Evolutionary conservation across 2,329 filamentous ascomycete species (phyloP), one percentile per base, ranked within the genome.

Genomic region (Sclerotinia borealis): DNA sequence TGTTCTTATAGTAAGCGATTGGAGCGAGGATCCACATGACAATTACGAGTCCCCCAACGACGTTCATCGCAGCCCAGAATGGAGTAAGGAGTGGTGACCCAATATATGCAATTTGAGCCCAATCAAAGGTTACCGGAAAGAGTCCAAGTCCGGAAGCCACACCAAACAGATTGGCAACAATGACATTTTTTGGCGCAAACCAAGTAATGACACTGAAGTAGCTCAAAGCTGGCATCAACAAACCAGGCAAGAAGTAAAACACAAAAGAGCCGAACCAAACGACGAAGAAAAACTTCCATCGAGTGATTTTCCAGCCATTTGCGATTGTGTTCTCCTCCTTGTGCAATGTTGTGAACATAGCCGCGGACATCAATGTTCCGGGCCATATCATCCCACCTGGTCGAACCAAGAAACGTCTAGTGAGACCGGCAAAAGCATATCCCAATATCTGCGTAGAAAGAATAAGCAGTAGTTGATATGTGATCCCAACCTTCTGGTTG

Each of bases 351-450:
- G 87, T 88, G 71, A 96, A 95, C 90, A 96, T 93, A 70, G 91
- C 88, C 0, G 91, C 91, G 25, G 91, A 93, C 82, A 93, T 92
- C 56, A 96, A 79, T 0, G 92, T 96, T 27, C 89, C 89, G 1
- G 92, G 92, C 92, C 92, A 96, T 54, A 96, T 92, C 89, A 96
- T 96, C 64, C 90, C 90, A 66, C 89, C 90, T 0, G 92, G 92
- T 31, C 91, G 85, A 34, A 96, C 91, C 5, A 96, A 81, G 73
- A 92, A 95, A 56, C 90, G 85, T 63, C 91, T 82, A 2, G 90
- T 90, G 49, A 96, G 80, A 2, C 92, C 92, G 56, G 92, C 92
- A 73, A 96, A 92, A 3, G 91, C 87, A 74, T 96, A 96, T 17
- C 92, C 92, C 39, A 96, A 79, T 34, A 95, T 90, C 73, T 96